Evolutionary conservation across 495 filamentous ascomycete species (phyloP), one percentile per base, ranked within the genome.

Genomic region (Neurospora sp.): DNA sequence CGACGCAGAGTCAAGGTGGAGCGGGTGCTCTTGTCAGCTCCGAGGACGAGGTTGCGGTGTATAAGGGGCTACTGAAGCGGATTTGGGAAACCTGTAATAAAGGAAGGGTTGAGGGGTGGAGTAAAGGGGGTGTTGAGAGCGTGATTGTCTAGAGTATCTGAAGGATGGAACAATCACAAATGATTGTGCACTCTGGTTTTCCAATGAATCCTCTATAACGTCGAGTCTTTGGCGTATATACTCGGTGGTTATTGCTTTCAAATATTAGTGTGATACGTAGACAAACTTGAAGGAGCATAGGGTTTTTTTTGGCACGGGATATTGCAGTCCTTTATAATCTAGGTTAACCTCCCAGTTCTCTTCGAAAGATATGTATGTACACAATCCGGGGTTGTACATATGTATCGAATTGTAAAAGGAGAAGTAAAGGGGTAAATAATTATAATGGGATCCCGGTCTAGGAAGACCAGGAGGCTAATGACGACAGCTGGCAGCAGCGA

Each of bases 21-120:
- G 53, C 27, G 18, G 53, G 73, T 35, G 69, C 59, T 3, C 79
- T 79, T 44, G 76, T 79, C 37, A 79, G 76, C 53, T 31, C 27
- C 14, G 53, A 66, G 53, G 53, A 66, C 1, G 87, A 91, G 73
- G 84, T 85, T 38, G 82, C 77, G 5, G 78, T 86, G 31, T 83
- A 93, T 69, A 87, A 83, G 75, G 86, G 84, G 14, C 80, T 98
- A 77, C 84, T 87, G 31, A 81, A 79, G 70, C 84, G 87, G 75
- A 75, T 96, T n/a, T 90, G 89, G 83, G 87, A 91, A 68, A 90
- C 88, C 14, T 91, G 89, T 79, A 92, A 95, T 83, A 82, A 85
- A 71, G 84, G 87, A 74, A 88, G 90, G 74, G 86, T 94, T 7
- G 80, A 80, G 76, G 85, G 77, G 35, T 98, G 91, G 94, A 92